Conservation (phyloP, 805 yeast genomes). For the Teunomyces atbi region DNA sequence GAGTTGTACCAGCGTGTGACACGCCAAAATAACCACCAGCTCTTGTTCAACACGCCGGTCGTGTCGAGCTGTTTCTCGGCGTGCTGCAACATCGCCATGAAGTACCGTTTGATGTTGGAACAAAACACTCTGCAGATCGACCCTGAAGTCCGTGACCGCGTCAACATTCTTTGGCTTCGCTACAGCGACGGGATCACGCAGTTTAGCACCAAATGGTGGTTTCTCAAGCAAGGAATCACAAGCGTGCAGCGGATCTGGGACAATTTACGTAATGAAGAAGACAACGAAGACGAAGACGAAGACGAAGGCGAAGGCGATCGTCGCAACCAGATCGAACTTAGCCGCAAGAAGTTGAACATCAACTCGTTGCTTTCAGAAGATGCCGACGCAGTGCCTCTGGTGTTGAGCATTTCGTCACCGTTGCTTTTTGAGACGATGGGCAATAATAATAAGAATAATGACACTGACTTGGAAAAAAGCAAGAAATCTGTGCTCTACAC, state of each 20-base stretch:
- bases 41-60: slow-evolving; percentile 21
- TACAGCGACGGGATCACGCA: background rate
- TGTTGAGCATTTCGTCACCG: slow-evolving; percentile 4
- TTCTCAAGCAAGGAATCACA: slow-evolving; percentile 2
- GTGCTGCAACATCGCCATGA: background rate
- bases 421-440: background rate
- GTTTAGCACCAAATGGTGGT: slow-evolving; percentile 7
- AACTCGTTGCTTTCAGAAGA: slow-evolving; percentile 5
- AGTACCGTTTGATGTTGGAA: background rate
- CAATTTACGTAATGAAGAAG: background rate
- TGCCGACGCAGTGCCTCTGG: slow-evolving; percentile 5
- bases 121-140: too few species aligned
- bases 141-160: background rate
- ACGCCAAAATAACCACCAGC: slow-evolving; percentile 9
- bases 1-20: slow-evolving; percentile 18
- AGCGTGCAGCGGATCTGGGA: slow-evolving; percentile 2
- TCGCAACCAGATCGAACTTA: background rate
- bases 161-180: slow-evolving; percentile 1
- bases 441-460: too few species aligned
- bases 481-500: background rate
- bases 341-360: slow-evolving; percentile 4
- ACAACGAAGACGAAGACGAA: background rate
- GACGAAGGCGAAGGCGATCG: too few species aligned
- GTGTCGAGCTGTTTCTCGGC: slow-evolving; percentile 24
- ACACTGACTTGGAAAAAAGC: background rate